These are phyloP conservation scores for Sedum album DNA, from an alignment of 164 flowering plant species.

Conservation along the genomic window DNA sequence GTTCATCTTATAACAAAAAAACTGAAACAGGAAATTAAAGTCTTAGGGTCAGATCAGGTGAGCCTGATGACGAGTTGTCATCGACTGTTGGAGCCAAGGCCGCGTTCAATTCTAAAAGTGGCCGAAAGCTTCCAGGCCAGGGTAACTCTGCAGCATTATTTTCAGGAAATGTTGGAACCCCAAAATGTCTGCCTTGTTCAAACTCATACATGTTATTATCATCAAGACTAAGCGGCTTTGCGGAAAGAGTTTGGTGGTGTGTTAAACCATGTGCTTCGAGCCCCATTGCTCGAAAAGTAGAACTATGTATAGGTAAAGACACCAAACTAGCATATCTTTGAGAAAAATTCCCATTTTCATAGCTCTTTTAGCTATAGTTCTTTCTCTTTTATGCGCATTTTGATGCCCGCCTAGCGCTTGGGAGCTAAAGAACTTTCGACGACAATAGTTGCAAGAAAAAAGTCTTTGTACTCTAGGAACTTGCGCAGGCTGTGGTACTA, in stretches of 20 bases:
- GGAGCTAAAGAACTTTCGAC: slow-evolving; percentile 77
- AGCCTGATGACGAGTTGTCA: not conserved
- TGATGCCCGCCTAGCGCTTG: slow-evolving; percentile 92
- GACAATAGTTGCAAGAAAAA: slow-evolving; percentile 74
- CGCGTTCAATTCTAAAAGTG: not conserved
- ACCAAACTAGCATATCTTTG: slow-evolving; percentile 52
- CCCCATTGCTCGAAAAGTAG: slow-evolving; percentile 39
- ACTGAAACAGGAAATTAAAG: not conserved
- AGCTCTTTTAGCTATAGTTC: slow-evolving; percentile 73
- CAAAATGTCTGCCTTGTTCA: not conserved
- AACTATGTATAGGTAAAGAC: slow-evolving; percentile 52
- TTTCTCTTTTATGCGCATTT: too few relatives aligned
- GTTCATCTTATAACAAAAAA: not conserved
- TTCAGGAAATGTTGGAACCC: not conserved
- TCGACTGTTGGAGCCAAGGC: not conserved
- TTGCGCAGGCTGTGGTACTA: too few relatives aligned
- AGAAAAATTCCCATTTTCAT: slow-evolving; percentile 67
- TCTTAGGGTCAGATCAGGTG: slow-evolving; percentile 1
- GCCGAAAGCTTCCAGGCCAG: slow-evolving; percentile 1
- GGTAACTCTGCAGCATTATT: not conserved
- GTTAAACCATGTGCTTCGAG: slow-evolving; percentile 56
- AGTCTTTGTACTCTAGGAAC: slow-evolving; percentile 24
- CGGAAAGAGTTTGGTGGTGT: slow-evolving; percentile 26
- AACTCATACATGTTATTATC: not conserved
- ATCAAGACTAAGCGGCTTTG: slow-evolving; percentile 1